Base-by-base conservation (phyloP, 352 stramenopile genomes). In the Pythium periplocum region DNA sequence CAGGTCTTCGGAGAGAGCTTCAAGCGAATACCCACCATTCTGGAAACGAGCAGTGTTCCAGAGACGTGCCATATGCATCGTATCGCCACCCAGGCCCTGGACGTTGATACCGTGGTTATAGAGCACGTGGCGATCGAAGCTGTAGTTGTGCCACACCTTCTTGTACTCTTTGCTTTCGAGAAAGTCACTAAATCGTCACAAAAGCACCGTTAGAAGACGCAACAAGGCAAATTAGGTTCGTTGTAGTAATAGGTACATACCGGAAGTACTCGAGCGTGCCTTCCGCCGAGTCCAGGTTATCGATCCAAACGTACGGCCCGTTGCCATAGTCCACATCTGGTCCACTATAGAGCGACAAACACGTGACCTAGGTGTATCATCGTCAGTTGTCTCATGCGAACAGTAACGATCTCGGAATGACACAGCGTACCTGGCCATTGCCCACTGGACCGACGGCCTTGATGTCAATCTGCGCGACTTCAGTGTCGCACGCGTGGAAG, bases 101-200 rank as follows among this genome's bases (percentile, higher is more conserved):
- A 93, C 83, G 59, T 98, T 67, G 62, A 99, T 98, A 12, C 83
- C 92, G 55, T 98, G 85, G 71, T 99, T 99, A 65, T 81, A 93
- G 53, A 99, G 80, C 44, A 99, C 95, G 71, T 99, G 97, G 40
- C 96, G 81, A 84, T 99, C 97, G 70, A 99, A 99, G 36, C 94
- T 97, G 75, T 99, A 99, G 73, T 99, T 99, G 74, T 99, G 97
- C 95, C 96, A 99, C 8, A 98, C 87, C 69, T 98, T 99, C 35
- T 93, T 78, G 48, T 90, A 82, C 30, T 66, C 55, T 30, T 72
- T 63, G 65, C 93, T 88, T 66, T 98, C 94, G 11, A 99, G 81
- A 63, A 97, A 99, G 6, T 80, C 69, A 45, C 93, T 95, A 55
- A 33, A 31, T 40, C 12, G 45, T 31, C 43, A 39, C 35, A 6